Evolutionary conservation across 768 basidiomycete species (phyloP).

Genomic region (Boletus subcaerulescens): DNA sequence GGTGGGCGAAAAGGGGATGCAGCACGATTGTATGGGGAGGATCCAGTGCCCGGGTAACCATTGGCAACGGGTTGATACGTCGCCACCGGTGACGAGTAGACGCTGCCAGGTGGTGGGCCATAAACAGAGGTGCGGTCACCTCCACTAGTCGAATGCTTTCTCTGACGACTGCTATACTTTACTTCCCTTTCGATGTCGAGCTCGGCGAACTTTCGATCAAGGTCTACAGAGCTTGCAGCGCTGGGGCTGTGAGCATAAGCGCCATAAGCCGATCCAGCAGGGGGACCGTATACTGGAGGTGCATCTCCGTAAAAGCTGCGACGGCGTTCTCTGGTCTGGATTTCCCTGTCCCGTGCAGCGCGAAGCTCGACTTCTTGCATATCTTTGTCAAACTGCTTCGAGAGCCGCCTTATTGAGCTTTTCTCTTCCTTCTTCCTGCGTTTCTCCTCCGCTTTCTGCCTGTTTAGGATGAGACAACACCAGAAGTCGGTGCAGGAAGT

Average conservation of each 20-base stretch:
- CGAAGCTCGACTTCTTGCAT: constrained; percentile 54
- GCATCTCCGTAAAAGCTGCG: constrained; percentile 49
- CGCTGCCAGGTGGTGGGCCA: constrained; percentile 5
- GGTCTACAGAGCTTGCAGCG: constrained; percentile 22
- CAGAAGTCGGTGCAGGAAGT: background rate
- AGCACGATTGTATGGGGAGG: constrained; percentile 31
- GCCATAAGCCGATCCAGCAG: constrained; percentile 28
- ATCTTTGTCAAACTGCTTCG: constrained; percentile 39
- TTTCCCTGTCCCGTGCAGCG: constrained; percentile 56
- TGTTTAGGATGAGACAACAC: constrained; percentile 26
- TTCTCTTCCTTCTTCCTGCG: constrained; percentile 55
- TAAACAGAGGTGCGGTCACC: constrained; percentile 29
- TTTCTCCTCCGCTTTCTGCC: constrained; percentile 48
- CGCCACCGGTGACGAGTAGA: constrained; percentile 30
- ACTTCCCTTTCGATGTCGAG: constrained; percentile 33
- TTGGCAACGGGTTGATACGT: constrained; percentile 18
- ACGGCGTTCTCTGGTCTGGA: constrained; percentile 47
- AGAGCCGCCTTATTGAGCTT: constrained; percentile 37
- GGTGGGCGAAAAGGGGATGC: constrained; percentile 33
- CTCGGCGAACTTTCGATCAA: constrained; percentile 39
- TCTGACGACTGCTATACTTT: constrained; percentile 35
- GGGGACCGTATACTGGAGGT: constrained; percentile 25
- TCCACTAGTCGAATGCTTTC: constrained; percentile 45
- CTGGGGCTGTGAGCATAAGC: constrained; percentile 27
- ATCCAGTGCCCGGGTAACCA: constrained; percentile 31